Conservation (phyloP, 1,139 yeast species). For the Candida freyschussii region DNA sequence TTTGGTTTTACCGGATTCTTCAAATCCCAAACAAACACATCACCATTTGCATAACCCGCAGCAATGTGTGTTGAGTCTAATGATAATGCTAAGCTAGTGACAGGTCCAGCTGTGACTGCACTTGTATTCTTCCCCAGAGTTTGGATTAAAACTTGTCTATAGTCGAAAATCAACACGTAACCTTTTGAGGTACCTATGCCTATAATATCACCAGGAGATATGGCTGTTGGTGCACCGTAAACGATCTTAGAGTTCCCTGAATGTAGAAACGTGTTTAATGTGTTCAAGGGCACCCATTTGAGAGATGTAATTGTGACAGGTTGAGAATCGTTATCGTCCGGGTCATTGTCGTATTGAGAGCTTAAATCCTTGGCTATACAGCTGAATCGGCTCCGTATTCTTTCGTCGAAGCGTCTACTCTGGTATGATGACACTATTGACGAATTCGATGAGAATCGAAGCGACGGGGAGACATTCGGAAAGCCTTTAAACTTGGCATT, state of each 20-base stretch:
- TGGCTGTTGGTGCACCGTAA: slow-evolving; percentile 47
- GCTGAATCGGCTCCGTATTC: slow-evolving; percentile 28
- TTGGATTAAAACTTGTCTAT: slow-evolving; percentile 47
- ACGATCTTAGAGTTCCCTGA: slow-evolving; percentile 33
- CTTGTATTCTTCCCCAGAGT: slow-evolving; percentile 31
- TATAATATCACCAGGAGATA: slow-evolving; percentile 48
- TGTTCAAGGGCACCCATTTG: slow-evolving; percentile 42
- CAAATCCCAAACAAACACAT: slow-evolving; percentile 41
- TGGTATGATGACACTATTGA: slow-evolving; percentile 13
- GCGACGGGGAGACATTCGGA: no score
- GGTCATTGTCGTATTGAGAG: neutral
- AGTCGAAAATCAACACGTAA: slow-evolving; percentile 55
- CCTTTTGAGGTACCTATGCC: slow-evolving; percentile 64
- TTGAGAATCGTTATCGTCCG: slow-evolving; percentile 3
- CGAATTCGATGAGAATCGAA: slow-evolving; percentile 11
- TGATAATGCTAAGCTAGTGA: slow-evolving; percentile 44
- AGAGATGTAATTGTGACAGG: slow-evolving; percentile 19
- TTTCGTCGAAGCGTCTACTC: slow-evolving; percentile 26
- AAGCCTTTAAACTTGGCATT: no score
- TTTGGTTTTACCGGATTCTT: slow-evolving; percentile 22
- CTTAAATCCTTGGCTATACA: slow-evolving; percentile 10
- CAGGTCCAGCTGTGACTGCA: slow-evolving; percentile 33
- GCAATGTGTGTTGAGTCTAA: slow-evolving; percentile 44
- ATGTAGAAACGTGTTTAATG: slow-evolving; percentile 35
- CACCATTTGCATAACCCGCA: slow-evolving; percentile 41